Evolutionary conservation across 1,139 yeast species (phyloP).

Genomic region (Insectozyma bohioensis): DNA sequence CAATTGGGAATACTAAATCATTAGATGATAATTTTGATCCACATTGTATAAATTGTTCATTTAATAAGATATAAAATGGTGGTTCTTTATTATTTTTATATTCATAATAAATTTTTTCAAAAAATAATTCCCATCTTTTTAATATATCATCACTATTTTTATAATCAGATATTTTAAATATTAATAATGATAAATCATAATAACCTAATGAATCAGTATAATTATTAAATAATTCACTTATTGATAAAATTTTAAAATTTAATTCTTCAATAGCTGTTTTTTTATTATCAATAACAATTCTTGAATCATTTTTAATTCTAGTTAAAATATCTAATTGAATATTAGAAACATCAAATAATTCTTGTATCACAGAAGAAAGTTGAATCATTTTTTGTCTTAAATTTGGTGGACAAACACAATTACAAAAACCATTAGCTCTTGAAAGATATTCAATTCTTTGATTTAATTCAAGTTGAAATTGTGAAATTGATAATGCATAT

Average conservation of each 20-base stretch:
- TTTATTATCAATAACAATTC: slow-evolving; percentile 50
- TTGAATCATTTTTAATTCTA: slow-evolving; percentile 56
- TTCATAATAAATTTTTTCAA: slow-evolving; percentile 46
- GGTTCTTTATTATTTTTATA: slow-evolving; percentile 31
- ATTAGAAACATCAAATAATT: slow-evolving; percentile 82
- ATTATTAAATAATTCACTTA: slow-evolving; percentile 80
- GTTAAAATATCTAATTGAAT: slow-evolving; percentile 80
- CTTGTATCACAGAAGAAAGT: slow-evolving; percentile 69
- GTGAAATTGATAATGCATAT: slow-evolving; percentile 70
- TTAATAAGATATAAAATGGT: slow-evolving; percentile 39
- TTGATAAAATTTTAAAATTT: slow-evolving; percentile 63
- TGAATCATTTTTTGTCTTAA: slow-evolving; percentile 75
- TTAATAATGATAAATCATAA: slow-evolving; percentile 73
- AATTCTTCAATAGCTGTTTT: slow-evolving; percentile 53
- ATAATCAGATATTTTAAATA: slow-evolving; percentile 81
- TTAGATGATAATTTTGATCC: slow-evolving; percentile 47
- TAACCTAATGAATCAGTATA: slow-evolving; percentile 89
- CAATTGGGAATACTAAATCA: slow-evolving; percentile 81
- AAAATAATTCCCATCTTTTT: slow-evolving; percentile 67
- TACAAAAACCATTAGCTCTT: slow-evolving; percentile 91
- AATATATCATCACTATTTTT: slow-evolving; percentile 71
- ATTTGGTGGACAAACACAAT: slow-evolving; percentile 77
- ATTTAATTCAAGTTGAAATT: slow-evolving; percentile 64
- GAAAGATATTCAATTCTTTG: slow-evolving; percentile 87
- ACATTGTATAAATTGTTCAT: slow-evolving; percentile 38